Conservation (phyloP, 345 rosid species). For the Populus deltoides region DNA sequence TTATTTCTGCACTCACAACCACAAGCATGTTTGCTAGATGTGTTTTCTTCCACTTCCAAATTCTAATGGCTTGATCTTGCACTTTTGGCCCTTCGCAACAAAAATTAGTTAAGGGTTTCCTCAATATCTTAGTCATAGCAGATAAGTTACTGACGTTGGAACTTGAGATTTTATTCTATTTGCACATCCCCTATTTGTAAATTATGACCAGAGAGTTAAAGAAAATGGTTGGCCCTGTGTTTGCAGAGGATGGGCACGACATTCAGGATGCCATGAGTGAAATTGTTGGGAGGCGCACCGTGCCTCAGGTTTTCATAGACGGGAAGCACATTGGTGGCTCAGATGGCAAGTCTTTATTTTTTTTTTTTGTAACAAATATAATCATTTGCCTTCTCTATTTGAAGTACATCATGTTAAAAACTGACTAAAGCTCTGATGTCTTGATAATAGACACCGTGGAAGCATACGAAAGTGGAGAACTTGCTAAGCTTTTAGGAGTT, state of each 20-base stretch:
- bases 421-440: not conserved
- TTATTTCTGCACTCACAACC: too few relatives aligned
- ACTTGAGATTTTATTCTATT: too few relatives aligned
- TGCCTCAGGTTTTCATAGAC: constrained; percentile 84
- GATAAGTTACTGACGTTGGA: too few relatives aligned
- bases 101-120: too few relatives aligned
- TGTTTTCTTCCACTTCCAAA: too few relatives aligned
- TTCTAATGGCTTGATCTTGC: too few relatives aligned
- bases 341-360: constrained; percentile 48
- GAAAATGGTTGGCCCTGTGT: not conserved
- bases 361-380: not conserved
- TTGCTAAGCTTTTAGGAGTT: constrained; percentile 65
- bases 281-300: constrained; percentile 68
- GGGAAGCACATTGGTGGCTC: constrained; percentile 93
- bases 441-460: constrained; percentile 63
- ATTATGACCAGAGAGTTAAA: too few relatives aligned
- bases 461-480: constrained; percentile 66
- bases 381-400: not conserved
- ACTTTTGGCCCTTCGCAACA: too few relatives aligned
- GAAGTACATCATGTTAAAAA: not conserved
- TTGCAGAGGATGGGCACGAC: constrained; percentile 63
- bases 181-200: too few relatives aligned
- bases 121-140: too few relatives aligned
- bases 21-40: too few relatives aligned
- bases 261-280: constrained; percentile 69